A percentile compares a stretch with the other conserved stretches of the same genome.
Evolutionary conservation across 768 basidiomycete species (phyloP).

Genomic region (Russula vinacea): DNA sequence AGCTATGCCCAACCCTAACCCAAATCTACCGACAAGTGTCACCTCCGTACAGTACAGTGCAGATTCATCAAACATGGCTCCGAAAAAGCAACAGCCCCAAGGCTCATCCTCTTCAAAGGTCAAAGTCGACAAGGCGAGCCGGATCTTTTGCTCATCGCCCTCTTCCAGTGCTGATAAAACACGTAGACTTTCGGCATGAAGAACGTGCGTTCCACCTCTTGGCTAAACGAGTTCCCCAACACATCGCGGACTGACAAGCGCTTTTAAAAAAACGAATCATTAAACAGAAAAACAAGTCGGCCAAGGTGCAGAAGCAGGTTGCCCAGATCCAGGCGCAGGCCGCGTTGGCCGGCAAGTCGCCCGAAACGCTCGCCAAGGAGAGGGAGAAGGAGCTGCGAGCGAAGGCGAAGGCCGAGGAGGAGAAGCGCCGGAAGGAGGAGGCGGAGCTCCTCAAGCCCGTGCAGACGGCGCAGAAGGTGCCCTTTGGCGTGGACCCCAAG

Average conservation of each 20-base stretch:
- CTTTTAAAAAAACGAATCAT: conserved; percentile 14
- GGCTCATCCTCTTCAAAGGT: conserved; percentile 62
- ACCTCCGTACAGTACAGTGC: neutral
- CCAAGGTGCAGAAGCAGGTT: conserved; percentile 87
- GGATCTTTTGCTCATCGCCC: conserved; percentile 29
- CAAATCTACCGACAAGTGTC: neutral
- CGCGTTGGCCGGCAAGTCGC: conserved; percentile 72
- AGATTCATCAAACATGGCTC: conserved; percentile 54
- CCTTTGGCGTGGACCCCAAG: conserved; percentile 96
- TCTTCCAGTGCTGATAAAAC: conserved; percentile 31
- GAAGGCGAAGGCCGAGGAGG: conserved; percentile 74
- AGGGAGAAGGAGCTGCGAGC: conserved; percentile 74
- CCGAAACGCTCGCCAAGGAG: conserved; percentile 76
- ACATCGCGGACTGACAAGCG: conserved; percentile 12
- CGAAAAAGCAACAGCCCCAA: conserved; percentile 63
- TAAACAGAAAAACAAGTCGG: conserved; percentile 91
- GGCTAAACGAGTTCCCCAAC: neutral
- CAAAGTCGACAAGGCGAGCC: conserved; percentile 74
- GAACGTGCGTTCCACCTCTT: conserved; percentile 53
- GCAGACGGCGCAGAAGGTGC: conserved; percentile 72
- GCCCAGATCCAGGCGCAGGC: conserved; percentile 77
- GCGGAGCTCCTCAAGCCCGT: conserved; percentile 78
- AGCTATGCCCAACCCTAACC: conserved; percentile 15
- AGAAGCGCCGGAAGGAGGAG: conserved; percentile 81
- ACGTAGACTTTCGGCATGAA: conserved; percentile 83